Evolutionary conservation across 495 filamentous ascomycete species (phyloP).

Genomic region (Neohortaea acidophila): DNA sequence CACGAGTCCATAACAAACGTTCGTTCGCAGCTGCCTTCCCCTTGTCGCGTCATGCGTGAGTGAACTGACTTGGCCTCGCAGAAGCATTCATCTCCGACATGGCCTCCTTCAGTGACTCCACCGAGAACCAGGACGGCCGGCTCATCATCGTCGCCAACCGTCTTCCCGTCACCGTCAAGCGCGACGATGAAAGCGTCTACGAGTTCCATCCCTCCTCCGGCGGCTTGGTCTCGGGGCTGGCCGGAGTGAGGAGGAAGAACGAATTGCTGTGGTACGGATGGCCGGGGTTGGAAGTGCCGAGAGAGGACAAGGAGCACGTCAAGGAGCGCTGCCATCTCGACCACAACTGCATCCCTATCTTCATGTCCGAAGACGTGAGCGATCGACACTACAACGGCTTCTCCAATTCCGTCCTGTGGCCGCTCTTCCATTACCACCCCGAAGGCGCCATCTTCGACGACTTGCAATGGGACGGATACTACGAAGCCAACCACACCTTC

Average conservation of each 20-base stretch:
- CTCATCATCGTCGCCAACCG: conserved; percentile 86
- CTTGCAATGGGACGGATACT: conserved; percentile 72
- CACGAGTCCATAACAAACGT: conserved; percentile 5
- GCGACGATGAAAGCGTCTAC: conserved; percentile 66
- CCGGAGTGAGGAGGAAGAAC: conserved; percentile 75
- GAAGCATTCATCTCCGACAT: conserved; percentile 9
- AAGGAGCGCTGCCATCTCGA: conserved; percentile 30
- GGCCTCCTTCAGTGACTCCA: conserved; percentile 6
- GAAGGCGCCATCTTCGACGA: conserved; percentile 87
- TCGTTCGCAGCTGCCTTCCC: neutral
- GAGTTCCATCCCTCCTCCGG: conserved; percentile 90
- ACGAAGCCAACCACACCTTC: conserved; percentile 71
- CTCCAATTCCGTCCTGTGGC: conserved; percentile 84
- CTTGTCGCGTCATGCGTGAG: neutral
- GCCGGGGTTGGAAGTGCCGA: conserved; percentile 64
- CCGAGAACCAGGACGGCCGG: conserved; percentile 24
- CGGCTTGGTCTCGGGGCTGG: conserved; percentile 79
- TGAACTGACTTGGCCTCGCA: conserved; percentile 5
- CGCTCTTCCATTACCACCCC: conserved; percentile 88
- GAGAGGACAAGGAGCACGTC: conserved; percentile 29
- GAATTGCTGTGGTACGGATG: conserved; percentile 97
- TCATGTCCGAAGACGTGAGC: conserved; percentile 38
- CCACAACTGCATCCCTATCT: conserved; percentile 39
- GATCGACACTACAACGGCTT: conserved; percentile 47
- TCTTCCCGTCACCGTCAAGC: conserved; percentile 87